Evolutionary conservation across 768 basidiomycete genomes (phyloP), one percentile per base, ranked within the genome.

Genomic region (Leccinum olivaceopallidum): DNA sequence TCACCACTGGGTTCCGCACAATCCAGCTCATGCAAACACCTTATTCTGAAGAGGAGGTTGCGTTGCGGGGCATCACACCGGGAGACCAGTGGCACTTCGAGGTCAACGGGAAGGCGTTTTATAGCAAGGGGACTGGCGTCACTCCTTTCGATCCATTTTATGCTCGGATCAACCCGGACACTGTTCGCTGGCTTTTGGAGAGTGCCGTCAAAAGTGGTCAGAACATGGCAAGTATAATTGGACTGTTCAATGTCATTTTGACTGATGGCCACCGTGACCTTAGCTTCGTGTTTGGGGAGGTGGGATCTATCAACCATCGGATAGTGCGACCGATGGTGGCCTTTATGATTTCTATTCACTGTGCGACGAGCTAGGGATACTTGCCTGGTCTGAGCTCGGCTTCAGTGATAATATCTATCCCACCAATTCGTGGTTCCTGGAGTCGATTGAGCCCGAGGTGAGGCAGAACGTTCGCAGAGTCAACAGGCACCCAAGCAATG

Each of bases 81-180:
- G 84, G 84, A 9, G 83, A 86, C 63, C 79, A 85, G 63, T 85
- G 83, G 80, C 83, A 85, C 67, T 85, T 86, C 67, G 77, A 80
- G 60, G 76, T 86, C 59, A 85, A 86, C 56, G 84, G 85, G 12
- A 79, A 79, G 66, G 77, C 78, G 18, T 84, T 85, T 64, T 85
- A 83, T 60, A 80, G 77, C 54, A 74, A 79, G 10, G 84, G 84
- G 8, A 83, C 82, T 20, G 85, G 84, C 57, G 78, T 84, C 63
- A 83, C 85, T 58, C 85, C 85, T 2, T 85, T 84, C 62, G 85
- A 86, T 70, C 81, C 81, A 8, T 85, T 86, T 68, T 85, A 85
- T 59, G 70, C 82, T 32, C 74, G 85, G 44, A 80, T 76, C 12
- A 79, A 79, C 9, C 77, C 80, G 10, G 82, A 81, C 26, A 73